Base-by-base conservation (phyloP, 2,329 filamentous ascomycete genomes). In the Leptographium lundbergii region DNA sequence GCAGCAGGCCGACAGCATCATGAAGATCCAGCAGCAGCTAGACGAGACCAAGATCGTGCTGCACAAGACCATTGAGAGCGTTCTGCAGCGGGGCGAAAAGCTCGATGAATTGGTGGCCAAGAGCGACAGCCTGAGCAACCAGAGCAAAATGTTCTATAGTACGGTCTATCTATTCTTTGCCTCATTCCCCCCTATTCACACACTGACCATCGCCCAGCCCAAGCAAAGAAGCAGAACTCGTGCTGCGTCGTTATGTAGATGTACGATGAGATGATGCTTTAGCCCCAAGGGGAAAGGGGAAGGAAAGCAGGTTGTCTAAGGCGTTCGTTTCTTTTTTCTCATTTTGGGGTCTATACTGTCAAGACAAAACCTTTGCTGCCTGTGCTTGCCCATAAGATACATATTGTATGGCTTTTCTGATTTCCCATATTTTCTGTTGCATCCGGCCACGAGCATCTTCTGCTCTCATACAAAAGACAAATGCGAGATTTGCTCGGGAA, bases 91-190 rank as follows among this genome's bases (percentile, higher is more conserved):
- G 62, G 94, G 91, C 50, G 91, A 97, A 82, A 97, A 96, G 81
- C 90, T 99, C 66, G 92, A 97, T 69, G 89, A 88, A 67, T 75
- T 99, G 66, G 92, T 97, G 53, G 86, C 86, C 64, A 97, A 97
- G 83, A 95, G 89, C 68, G 90, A 96, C 67, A 89, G 86, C 14
- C 74, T 99, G 68, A 95, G 89, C 73, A 82, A 84, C 56, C 88
- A 94, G 78, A 96, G 90, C 76, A 97, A 96, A 81, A 92, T 95
- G 87, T 99, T 99, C 73, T 97, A 97, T 73, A 90, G 87, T 63
- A 17, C 10, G 60, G 60, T 22, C 19, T n/a, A n/a, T 19, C 42
- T 14, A 22, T 45, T 19, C 17, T 45, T 13, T 45, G 4, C 6
- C 36, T 39, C 14, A 2, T 5, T 9, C 17, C 17, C 36, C 36